A percentile compares a stretch with the other conserved stretches of the same genome.
phyloP scores from a whole-genome alignment of 2,329 filamentous ascomycete species.

The Ampelomyces quisqualis region DNA sequence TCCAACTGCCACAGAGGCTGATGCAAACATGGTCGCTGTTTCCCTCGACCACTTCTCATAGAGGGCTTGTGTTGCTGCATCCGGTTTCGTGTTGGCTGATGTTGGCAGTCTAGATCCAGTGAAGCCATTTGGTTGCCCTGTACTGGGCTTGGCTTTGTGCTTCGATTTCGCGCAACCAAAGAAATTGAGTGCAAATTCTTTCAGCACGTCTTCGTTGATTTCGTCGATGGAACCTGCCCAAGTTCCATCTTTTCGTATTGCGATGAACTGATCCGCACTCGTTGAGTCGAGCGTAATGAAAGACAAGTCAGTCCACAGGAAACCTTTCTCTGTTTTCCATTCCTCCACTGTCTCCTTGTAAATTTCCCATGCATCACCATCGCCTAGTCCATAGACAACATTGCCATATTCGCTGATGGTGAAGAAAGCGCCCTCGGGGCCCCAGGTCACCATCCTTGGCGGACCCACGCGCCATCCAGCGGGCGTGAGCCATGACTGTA shows the following conservation, averaged over 20 bases:
- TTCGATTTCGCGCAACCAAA: constrained; percentile 24
- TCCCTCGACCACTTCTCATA: constrained; percentile 38
- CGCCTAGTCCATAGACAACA: constrained; percentile 30
- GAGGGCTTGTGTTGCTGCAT: constrained; percentile 23
- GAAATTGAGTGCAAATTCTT: constrained; percentile 35
- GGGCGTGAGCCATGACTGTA: constrained; percentile 43
- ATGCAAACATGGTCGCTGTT: constrained; percentile 28
- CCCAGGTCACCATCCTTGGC: constrained; percentile 37
- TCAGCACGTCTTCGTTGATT: constrained; percentile 34
- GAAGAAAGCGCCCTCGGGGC: constrained; percentile 36
- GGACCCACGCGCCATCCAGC: constrained; percentile 40
- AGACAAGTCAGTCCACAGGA: constrained; percentile 34
- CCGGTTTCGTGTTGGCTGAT: constrained; percentile 11
- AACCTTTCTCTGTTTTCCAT: constrained; percentile 34
- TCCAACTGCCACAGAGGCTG: constrained; percentile 27
- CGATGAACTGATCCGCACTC: constrained; percentile 38
- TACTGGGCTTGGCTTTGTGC: constrained; percentile 18
- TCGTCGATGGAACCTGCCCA: constrained; percentile 42
- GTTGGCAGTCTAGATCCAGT: constrained; percentile 1
- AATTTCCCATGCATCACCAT: constrained; percentile 28
- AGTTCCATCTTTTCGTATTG: constrained; percentile 36
- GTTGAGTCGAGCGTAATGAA: constrained; percentile 36
- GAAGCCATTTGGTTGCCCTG: constrained; percentile 3
- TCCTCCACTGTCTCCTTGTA: constrained; percentile 41
- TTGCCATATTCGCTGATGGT: constrained; percentile 42